Evolutionary conservation across 257 asterid genomes (phyloP).

Genomic region (Solanum piurae): DNA sequence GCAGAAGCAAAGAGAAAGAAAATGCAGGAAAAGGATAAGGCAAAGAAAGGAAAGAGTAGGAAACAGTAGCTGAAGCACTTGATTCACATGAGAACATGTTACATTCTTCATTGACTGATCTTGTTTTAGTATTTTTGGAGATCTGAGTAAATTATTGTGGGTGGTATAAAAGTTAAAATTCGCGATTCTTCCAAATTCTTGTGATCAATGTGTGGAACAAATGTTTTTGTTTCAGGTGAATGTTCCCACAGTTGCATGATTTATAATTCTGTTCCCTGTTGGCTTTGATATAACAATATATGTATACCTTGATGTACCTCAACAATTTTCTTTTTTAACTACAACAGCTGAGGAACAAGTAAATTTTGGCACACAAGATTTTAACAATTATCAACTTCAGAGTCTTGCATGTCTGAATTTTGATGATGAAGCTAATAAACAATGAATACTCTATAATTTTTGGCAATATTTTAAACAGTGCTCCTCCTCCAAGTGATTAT

Average conservation of each 20-base stretch:
- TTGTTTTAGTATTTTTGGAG: neutral
- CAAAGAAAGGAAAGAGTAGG: conserved; percentile 53
- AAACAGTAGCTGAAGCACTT: conserved; percentile 16
- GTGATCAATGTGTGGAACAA: conserved; percentile 4
- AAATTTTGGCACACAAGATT: neutral
- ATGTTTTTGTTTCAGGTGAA: conserved; percentile 7
- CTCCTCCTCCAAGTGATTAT: too few relatives aligned
- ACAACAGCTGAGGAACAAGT: neutral
- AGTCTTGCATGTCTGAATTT: neutral
- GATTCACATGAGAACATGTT: neutral
- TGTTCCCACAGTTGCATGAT: neutral
- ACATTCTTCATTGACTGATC: neutral
- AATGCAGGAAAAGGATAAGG: conserved; percentile 72
- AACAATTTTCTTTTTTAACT: neutral
- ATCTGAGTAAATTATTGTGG: conserved; percentile 15
- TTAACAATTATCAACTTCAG: neutral
- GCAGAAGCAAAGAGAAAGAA: conserved; percentile 87
- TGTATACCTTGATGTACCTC: neutral
- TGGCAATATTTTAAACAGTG: neutral
- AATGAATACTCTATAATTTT: neutral
- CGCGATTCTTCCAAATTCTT: conserved; percentile 20
- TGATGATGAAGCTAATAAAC: neutral
- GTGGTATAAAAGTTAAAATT: conserved; percentile 23
- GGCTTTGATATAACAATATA: neutral
- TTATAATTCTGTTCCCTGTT: neutral